These are phyloP conservation scores for Ascosphaera aggregata DNA, from an alignment of 2,329 filamentous ascomycete genomes.

Conservation along the genomic window DNA sequence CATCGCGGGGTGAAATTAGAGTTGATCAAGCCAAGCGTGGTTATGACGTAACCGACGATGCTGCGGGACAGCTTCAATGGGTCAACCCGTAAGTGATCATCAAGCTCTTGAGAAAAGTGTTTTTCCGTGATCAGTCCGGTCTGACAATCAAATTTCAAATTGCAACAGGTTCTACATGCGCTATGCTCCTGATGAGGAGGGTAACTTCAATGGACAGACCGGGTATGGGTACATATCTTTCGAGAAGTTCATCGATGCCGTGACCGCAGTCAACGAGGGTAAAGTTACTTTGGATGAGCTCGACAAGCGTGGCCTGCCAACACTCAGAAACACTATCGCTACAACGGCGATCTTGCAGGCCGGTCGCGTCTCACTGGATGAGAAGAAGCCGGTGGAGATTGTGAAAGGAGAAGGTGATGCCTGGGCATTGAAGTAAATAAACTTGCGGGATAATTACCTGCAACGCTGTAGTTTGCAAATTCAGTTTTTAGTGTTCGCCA, in stretches of 20 bases:
- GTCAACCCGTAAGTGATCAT: constrained; percentile 46
- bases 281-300: constrained; percentile 48
- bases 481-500: no score
- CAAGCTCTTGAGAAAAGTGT: not conserved
- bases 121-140: not conserved
- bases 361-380: constrained; percentile 62
- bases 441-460: not conserved
- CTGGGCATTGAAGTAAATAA: constrained; percentile 39
- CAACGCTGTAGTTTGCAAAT: no score
- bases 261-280: constrained; percentile 53
- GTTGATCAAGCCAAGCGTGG: constrained; percentile 86
- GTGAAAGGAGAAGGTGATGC: constrained; percentile 11
- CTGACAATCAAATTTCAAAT: not conserved
- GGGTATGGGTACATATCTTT: constrained; percentile 89
- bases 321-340: constrained; percentile 68
- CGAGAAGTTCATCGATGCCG: constrained; percentile 87
- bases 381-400: constrained; percentile 54
- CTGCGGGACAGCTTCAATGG: constrained; percentile 43
- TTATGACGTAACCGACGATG: constrained; percentile 83
- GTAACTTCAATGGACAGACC: constrained; percentile 75
- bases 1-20: constrained; percentile 57
- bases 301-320: constrained; percentile 60
- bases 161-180: constrained; percentile 56
- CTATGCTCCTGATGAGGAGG: constrained; percentile 83
- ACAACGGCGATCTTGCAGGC: constrained; percentile 85